These are phyloP conservation scores for Cadophora sp. DNA, from an alignment of 2,329 filamentous ascomycete genomes.

Conservation along the genomic window DNA sequence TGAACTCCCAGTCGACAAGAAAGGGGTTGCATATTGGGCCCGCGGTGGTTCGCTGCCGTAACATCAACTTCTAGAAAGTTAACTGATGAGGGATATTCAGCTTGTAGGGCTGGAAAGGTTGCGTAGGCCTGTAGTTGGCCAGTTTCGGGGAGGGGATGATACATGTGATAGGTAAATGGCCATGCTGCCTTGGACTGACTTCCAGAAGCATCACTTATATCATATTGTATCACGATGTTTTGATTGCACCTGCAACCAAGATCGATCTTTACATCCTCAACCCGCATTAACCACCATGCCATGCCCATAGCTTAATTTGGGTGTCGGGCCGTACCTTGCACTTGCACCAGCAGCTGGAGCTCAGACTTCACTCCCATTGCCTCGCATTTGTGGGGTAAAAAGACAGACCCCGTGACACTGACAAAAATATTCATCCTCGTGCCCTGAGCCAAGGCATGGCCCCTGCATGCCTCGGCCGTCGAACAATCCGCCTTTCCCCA, in stretches of 20 bases:
- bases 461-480: slow-evolving; percentile 27
- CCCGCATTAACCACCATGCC: background rate
- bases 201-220: too few species aligned
- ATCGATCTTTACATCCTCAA: background rate
- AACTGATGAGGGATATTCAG: slow-evolving; percentile 1
- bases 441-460: background rate
- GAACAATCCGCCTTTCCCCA: slow-evolving; percentile 16
- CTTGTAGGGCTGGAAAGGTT: background rate
- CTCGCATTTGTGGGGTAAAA: too few species aligned
- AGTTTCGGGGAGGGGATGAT: background rate
- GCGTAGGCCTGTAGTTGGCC: background rate
- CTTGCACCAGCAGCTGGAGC: background rate
- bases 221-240: too few species aligned
- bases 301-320: background rate
- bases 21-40: slow-evolving; percentile 18
- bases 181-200: too few species aligned
- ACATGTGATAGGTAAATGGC: background rate
- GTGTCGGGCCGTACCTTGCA: slow-evolving; percentile 21
- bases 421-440: background rate
- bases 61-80: slow-evolving; percentile 12
- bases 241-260: background rate
- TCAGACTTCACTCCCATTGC: background rate
- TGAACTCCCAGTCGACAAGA: background rate
- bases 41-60: slow-evolving; percentile 6
- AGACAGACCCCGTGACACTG: background rate